Conservation (phyloP, 768 basidiomycete species). For the Suillus discolor region DNA sequence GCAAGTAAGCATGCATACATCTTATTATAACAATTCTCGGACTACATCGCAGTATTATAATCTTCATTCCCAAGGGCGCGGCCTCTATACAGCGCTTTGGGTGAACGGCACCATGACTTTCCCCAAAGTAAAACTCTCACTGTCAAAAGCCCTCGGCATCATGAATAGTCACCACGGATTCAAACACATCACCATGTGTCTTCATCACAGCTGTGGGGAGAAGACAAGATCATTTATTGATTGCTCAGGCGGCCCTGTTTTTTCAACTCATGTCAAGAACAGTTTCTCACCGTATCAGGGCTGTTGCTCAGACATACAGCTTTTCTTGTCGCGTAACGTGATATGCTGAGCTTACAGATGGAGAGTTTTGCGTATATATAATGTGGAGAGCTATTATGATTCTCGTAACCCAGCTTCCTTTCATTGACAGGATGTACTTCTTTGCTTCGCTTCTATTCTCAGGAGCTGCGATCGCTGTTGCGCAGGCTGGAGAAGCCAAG, state of each 20-base stretch:
- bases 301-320: background rate
- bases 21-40: too few species aligned
- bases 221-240: background rate
- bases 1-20: too few species aligned
- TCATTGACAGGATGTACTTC: conserved; percentile 13
- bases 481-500: conserved; percentile 10
- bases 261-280: background rate
- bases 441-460: conserved; percentile 9
- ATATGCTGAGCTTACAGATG: background rate
- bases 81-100: background rate
- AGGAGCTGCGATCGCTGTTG: conserved; percentile 8
- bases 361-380: background rate
- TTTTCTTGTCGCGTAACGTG: background rate
- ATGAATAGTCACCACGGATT: background rate
- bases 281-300: conserved; percentile 14
- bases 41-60: too few species aligned
- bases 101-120: too few species aligned
- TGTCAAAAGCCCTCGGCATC: background rate
- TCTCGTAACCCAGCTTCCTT: conserved; percentile 13
- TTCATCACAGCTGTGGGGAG: background rate
- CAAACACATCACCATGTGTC: background rate
- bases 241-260: background rate
- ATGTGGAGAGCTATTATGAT: background rate
- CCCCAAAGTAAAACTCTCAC: background rate
- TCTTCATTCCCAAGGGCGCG: background rate